These are phyloP conservation scores for Rhizopogon roseolus DNA, from an alignment of 768 basidiomycete genomes.

Conservation along the genomic window DNA sequence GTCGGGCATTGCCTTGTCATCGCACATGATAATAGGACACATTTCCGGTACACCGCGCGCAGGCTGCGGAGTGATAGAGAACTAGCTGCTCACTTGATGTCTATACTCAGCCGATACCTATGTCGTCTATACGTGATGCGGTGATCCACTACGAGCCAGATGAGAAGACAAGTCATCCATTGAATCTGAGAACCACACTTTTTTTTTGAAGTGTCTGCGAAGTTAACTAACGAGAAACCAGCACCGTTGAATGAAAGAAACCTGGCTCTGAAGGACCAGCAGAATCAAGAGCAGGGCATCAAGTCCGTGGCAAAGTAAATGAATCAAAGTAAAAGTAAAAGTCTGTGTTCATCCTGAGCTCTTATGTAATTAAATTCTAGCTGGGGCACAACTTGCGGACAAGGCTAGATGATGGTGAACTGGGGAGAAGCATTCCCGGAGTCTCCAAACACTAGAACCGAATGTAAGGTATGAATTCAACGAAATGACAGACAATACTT, in stretches of 20 bases:
- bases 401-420: constrained; percentile 45
- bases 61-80: too few species aligned
- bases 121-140: too few species aligned
- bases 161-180: not conserved
- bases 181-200: not conserved
- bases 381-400: too few species aligned
- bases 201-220: constrained; percentile 9
- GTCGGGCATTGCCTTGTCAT: too few species aligned
- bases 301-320: not conserved
- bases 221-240: too few species aligned
- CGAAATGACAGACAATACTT: constrained; percentile 24
- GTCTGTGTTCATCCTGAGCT: not conserved
- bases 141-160: too few species aligned
- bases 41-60: too few species aligned
- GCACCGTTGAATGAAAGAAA: constrained; percentile 7
- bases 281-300: not conserved
- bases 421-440: constrained; percentile 57
- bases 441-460: constrained; percentile 54
- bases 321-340: not conserved
- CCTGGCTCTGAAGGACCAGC: not conserved
- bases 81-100: too few species aligned
- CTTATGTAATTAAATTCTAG: not conserved
- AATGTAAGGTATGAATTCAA: not conserved
- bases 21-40: too few species aligned
- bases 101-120: too few species aligned